Conservation (phyloP, 2,329 filamentous ascomycete genomes). For the Penicillium sumatraense region DNA sequence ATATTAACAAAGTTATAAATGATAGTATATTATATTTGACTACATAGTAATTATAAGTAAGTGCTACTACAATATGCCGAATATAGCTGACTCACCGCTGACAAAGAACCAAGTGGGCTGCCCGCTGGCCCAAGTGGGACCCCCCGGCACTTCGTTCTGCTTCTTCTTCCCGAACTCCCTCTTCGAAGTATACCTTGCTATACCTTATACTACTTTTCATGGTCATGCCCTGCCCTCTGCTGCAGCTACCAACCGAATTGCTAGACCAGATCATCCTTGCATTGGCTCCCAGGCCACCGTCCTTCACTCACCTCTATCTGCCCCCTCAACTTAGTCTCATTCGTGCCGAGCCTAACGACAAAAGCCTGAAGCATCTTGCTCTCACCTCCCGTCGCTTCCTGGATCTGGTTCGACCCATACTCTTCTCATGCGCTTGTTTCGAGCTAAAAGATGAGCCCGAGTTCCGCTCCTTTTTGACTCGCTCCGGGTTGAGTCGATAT, state of each 20-base stretch:
- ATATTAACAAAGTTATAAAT: too few relatives aligned
- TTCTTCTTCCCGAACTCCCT: constrained; percentile 19
- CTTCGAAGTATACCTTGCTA: not conserved
- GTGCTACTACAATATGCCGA: not conserved
- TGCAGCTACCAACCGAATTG: constrained; percentile 64
- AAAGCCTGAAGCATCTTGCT: constrained; percentile 61
- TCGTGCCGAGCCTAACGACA: constrained; percentile 34
- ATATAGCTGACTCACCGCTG: constrained; percentile 24
- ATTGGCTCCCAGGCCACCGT: constrained; percentile 57
- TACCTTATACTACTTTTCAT: not conserved
- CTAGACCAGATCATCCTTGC: constrained; percentile 61
- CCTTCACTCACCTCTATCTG: constrained; percentile 54
- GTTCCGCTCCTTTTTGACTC: constrained; percentile 46
- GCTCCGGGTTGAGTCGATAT: constrained; percentile 37
- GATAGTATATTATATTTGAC: too few relatives aligned
- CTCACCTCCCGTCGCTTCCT: constrained; percentile 60
- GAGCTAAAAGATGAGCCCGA: constrained; percentile 38
- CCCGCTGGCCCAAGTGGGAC: constrained; percentile 18
- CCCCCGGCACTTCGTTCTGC: constrained; percentile 26
- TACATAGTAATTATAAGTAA: too few relatives aligned
- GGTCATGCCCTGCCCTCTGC: constrained; percentile 28
- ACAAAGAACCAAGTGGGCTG: constrained; percentile 25
- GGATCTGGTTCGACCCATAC: constrained; percentile 54
- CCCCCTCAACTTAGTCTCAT: constrained; percentile 54
- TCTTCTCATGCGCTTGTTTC: constrained; percentile 62